Evolutionary conservation across 768 basidiomycete species (phyloP).

Genomic region (Boletellus sp.): DNA sequence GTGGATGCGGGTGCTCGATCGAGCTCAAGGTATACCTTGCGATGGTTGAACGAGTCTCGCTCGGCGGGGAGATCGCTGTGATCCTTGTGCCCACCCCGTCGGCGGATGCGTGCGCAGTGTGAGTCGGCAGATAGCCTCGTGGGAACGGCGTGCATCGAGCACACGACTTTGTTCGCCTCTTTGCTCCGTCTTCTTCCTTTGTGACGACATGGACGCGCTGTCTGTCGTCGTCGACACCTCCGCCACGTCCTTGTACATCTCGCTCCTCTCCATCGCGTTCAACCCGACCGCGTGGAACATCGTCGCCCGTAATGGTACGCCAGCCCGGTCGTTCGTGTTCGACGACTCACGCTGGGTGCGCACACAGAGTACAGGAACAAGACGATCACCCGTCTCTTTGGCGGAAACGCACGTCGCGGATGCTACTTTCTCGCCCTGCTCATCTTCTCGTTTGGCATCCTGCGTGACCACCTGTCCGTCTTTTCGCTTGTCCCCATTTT

Average conservation of each 20-base stretch:
- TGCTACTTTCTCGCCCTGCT: conserved; percentile 83
- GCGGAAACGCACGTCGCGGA: conserved; percentile 67
- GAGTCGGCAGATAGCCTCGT: too few species aligned
- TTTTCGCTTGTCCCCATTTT: neutral
- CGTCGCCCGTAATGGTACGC: conserved; percentile 64
- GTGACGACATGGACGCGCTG: conserved; percentile 25
- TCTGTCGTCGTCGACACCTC: conserved; percentile 50
- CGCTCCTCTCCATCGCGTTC: conserved; percentile 72
- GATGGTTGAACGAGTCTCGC: too few species aligned
- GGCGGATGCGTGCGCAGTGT: too few species aligned
- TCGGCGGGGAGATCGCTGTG: too few species aligned
- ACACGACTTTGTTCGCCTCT: too few species aligned
- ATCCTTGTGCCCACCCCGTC: too few species aligned
- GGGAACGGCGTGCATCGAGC: neutral
- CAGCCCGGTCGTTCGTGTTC: neutral
- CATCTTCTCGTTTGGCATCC: conserved; percentile 82
- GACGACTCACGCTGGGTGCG: neutral
- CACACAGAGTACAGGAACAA: conserved; percentile 73
- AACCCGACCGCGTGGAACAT: conserved; percentile 97
- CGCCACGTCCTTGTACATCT: conserved; percentile 61
- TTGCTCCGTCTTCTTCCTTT: neutral
- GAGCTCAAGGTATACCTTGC: too few species aligned
- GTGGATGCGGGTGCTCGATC: too few species aligned
- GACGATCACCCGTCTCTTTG: conserved; percentile 80
- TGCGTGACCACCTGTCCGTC: conserved; percentile 83